A percentile compares a stretch with the other conserved stretches of the same genome.
phyloP scores from a whole-genome alignment of 2,329 filamentous ascomycete species.

The Cytospora paraplurivora region DNA sequence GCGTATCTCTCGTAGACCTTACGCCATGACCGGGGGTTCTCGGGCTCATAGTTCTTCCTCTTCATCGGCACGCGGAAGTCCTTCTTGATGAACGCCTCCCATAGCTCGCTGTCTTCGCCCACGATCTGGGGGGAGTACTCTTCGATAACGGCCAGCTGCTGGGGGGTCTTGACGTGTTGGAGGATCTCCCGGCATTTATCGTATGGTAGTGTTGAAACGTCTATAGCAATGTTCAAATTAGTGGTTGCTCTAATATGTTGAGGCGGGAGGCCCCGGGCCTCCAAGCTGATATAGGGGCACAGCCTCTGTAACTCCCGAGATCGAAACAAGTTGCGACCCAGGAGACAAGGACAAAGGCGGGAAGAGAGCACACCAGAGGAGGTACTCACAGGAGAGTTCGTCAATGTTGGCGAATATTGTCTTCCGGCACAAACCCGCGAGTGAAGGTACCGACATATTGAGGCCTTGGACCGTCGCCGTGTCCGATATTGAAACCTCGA shows the following conservation, averaged over 20 bases:
- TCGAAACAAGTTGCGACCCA: not conserved
- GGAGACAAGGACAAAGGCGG: not conserved
- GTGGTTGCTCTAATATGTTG: not conserved
- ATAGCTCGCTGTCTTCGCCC: constrained; percentile 70
- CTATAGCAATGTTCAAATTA: not conserved
- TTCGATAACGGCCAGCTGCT: constrained; percentile 77
- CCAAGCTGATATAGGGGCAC: not conserved
- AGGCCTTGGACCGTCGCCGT: not conserved
- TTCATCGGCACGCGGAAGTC: constrained; percentile 70
- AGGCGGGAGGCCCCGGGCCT: not conserved
- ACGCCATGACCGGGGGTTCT: constrained; percentile 72
- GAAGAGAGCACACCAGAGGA: not conserved
- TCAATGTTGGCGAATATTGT: constrained; percentile 15
- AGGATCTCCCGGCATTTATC: constrained; percentile 68
- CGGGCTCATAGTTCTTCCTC: constrained; percentile 64
- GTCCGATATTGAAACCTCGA: not conserved
- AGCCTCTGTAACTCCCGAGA: not conserved
- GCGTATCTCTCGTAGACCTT: constrained; percentile 74
- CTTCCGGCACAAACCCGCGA: constrained; percentile 11
- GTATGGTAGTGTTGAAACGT: constrained; percentile 44
- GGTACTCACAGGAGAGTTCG: not conserved
- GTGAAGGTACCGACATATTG: constrained; percentile 13
- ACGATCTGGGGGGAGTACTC: constrained; percentile 74
- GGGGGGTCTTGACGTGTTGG: constrained; percentile 68
- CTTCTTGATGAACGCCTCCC: constrained; percentile 75